A percentile compares a stretch with the other conserved stretches of the same genome.
These are phyloP conservation scores for Xylariaceae sp. DNA, from an alignment of 2,329 filamentous ascomycete genomes.

Conservation along the genomic window DNA sequence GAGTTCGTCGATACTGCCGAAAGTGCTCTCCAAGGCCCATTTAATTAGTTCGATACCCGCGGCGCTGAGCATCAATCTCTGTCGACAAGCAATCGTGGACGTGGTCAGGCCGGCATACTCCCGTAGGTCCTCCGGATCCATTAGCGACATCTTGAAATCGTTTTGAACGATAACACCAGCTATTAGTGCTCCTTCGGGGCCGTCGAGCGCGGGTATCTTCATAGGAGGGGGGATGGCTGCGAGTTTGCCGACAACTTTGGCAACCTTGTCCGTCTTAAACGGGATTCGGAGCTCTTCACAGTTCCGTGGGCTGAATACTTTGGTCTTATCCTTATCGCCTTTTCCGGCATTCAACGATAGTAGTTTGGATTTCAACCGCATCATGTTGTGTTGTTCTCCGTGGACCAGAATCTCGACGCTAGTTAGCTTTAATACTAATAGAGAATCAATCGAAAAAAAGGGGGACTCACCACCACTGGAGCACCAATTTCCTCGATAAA, in stretches of 20 bases:
- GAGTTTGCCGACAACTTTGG: slow-evolving; percentile 91
- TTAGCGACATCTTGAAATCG: slow-evolving; percentile 93
- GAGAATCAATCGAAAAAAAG: neutral
- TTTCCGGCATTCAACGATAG: slow-evolving; percentile 86
- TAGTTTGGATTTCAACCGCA: slow-evolving; percentile 88
- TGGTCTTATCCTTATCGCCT: slow-evolving; percentile 71
- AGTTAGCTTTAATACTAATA: slow-evolving; percentile 14
- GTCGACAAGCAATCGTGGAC: slow-evolving; percentile 87
- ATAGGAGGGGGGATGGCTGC: slow-evolving; percentile 70
- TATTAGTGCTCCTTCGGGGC: slow-evolving; percentile 51
- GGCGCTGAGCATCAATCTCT: slow-evolving; percentile 79
- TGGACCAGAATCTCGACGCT: slow-evolving; percentile 77
- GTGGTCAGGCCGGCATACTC: slow-evolving; percentile 97
- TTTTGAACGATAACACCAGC: slow-evolving; percentile 93
- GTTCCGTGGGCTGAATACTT: slow-evolving; percentile 90
- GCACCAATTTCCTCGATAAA: slow-evolving; percentile 94
- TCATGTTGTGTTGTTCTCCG: slow-evolving; percentile 97
- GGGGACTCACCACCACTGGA: slow-evolving; percentile 74
- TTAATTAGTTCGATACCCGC: slow-evolving; percentile 86
- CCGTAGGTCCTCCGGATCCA: slow-evolving; percentile 91
- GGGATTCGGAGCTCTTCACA: slow-evolving; percentile 93
- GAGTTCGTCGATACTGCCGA: slow-evolving; percentile 74
- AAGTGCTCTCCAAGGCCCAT: slow-evolving; percentile 92
- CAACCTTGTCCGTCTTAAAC: slow-evolving; percentile 91
- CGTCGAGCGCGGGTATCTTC: slow-evolving; percentile 29